Conservation (phyloP, 106 monocot genomes). For the Ottelia alismoides region DNA sequence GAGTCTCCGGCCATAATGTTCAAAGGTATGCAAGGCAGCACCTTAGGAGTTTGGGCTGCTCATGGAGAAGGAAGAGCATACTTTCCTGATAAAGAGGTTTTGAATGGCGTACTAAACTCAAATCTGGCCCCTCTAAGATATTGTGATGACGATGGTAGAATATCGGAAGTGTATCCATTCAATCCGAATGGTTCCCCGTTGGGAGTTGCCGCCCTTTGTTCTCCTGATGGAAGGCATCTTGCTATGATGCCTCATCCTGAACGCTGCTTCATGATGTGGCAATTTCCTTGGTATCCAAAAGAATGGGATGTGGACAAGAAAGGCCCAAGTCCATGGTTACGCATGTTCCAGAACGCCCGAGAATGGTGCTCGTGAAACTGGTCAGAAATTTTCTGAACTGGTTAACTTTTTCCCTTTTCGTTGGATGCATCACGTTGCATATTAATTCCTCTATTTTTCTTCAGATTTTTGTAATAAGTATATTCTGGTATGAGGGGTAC, state of each 20-base stretch:
- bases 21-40: constrained; percentile 88
- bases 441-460: no score
- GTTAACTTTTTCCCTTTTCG: no score
- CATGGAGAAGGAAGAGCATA: constrained; percentile 89
- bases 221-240: constrained; percentile 86
- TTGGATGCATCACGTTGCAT: no score
- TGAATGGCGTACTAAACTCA: constrained; percentile 25
- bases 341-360: constrained; percentile 93
- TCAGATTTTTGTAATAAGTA: no score
- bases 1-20: constrained; percentile 82
- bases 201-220: constrained; percentile 90
- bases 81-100: constrained; percentile 53
- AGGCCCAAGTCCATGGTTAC: constrained; percentile 83
- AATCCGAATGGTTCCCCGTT: constrained; percentile 91
- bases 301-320: constrained; percentile 65
- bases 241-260: constrained; percentile 99
- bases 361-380: constrained; percentile 67
- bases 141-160: constrained; percentile 59
- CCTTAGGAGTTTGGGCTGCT: constrained; percentile 81
- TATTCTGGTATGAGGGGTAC: no score
- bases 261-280: constrained; percentile 99
- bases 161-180: constrained; percentile 77
- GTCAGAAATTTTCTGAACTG: constrained; percentile 1
- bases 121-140: constrained; percentile 74
- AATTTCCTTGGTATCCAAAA: constrained; percentile 92